phyloP scores from a whole-genome alignment of 768 basidiomycete species.

The Cubamyces sp. region DNA sequence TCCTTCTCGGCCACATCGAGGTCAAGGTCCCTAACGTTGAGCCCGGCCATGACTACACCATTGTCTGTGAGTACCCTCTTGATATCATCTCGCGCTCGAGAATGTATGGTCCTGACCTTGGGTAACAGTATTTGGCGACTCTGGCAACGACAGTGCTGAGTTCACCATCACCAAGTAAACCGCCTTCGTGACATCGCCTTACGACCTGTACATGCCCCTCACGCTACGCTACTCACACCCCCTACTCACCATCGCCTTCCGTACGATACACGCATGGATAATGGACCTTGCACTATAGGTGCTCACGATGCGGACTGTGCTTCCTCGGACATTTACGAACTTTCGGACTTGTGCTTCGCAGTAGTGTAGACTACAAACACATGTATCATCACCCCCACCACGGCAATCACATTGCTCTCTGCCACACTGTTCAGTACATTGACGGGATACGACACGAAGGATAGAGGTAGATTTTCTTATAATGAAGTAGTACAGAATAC shows the following conservation, averaged over 20 bases:
- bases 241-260: not conserved
- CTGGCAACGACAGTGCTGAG: constrained; percentile 46
- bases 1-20: constrained; percentile 39
- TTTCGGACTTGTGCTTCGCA: not conserved
- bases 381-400: constrained; percentile 11
- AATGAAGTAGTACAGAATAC: too few relatives aligned
- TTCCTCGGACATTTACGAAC: not conserved
- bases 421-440: not conserved
- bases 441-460: too few relatives aligned
- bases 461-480: too few relatives aligned
- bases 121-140: constrained; percentile 51
- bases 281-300: constrained; percentile 10
- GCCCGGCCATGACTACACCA: constrained; percentile 38
- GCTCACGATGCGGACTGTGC: not conserved
- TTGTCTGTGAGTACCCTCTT: constrained; percentile 45
- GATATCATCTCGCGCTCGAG: not conserved
- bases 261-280: constrained; percentile 11
- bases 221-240: constrained; percentile 10
- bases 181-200: constrained; percentile 1
- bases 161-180: constrained; percentile 40
- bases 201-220: constrained; percentile 9
- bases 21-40: constrained; percentile 44
- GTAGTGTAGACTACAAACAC: not conserved
- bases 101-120: not conserved
- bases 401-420: not conserved